These are phyloP conservation scores for Tulasnella sp. DNA, from an alignment of 768 basidiomycete species.

Conservation along the genomic window DNA sequence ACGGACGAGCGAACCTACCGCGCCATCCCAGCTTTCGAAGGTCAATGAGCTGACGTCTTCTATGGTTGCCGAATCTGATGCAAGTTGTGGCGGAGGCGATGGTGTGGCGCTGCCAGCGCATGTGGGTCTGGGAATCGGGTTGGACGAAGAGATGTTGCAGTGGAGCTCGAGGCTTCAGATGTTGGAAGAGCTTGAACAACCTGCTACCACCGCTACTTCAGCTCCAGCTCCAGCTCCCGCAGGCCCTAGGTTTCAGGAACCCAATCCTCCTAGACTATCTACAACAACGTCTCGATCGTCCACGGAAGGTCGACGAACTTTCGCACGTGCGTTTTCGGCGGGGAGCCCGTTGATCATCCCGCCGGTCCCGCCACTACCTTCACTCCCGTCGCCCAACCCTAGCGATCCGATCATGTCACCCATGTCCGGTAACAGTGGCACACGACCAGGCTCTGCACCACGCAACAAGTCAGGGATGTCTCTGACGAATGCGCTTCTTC, in stretches of 20 bases:
- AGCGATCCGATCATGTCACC: background rate
- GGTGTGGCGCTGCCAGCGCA: background rate
- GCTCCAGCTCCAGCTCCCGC: too few species aligned
- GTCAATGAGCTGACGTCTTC: background rate
- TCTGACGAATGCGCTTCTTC: constrained; percentile 84
- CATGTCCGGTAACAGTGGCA: background rate
- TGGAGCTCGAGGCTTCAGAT: constrained; percentile 12
- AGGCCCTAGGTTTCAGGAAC: background rate
- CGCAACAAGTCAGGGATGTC: constrained; percentile 24
- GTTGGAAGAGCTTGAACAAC: constrained; percentile 4
- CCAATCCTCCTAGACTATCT: background rate
- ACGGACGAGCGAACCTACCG: background rate
- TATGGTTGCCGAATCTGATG: too few species aligned
- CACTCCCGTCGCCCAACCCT: background rate
- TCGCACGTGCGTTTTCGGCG: too few species aligned
- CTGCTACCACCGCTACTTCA: background rate
- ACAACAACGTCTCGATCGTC: background rate
- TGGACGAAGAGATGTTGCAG: constrained; percentile 11
- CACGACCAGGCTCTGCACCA: background rate
- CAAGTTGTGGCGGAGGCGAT: too few species aligned
- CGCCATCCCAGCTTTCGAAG: background rate
- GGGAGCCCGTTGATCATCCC: constrained; percentile 45
- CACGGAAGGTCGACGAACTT: background rate
- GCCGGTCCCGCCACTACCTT: constrained; percentile 13
- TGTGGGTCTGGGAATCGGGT: background rate